phyloP scores from a whole-genome alignment of 345 rosid genomes.

The Salix brachista region DNA sequence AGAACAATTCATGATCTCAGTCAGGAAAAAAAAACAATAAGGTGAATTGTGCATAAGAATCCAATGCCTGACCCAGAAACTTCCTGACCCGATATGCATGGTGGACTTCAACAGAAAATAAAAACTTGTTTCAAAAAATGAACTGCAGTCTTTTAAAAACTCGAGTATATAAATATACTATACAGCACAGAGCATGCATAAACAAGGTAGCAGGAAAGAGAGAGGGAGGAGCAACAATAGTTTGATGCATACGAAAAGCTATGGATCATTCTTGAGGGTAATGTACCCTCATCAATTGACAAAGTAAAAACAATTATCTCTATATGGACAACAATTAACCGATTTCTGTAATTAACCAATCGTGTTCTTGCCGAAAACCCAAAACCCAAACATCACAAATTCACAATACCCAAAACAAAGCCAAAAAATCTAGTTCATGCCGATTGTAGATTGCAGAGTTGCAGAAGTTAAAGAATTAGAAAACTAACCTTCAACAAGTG shows the following conservation, averaged over 20 bases:
- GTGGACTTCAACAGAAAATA: not conserved
- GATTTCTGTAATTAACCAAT: no score
- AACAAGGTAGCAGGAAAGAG: not conserved
- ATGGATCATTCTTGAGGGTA: conserved; percentile 32
- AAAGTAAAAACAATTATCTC: conserved; percentile 43
- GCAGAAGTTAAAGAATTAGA: no score
- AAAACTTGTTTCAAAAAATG: not conserved
- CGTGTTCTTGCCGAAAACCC: no score
- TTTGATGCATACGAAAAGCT: conserved; percentile 33
- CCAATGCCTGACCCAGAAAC: not conserved
- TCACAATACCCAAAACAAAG: no score
- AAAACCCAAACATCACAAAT: no score
- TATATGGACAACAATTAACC: conserved; percentile 50
- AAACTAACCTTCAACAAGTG: no score
- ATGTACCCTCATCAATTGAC: conserved; percentile 39
- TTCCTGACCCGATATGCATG: not conserved
- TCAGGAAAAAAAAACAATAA: not conserved
- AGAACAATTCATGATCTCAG: no score
- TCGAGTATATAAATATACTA: not conserved
- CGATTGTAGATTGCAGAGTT: no score
- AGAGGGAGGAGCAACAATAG: conserved; percentile 5
- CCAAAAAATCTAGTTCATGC: no score
- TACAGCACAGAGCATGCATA: not conserved
- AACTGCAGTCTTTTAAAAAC: not conserved
- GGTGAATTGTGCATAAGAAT: not conserved